A percentile compares a stretch with the other conserved stretches of the same genome.
phyloP scores from a whole-genome alignment of 1,284 basidiomycete species.

The Exobasidium rhododendri region DNA sequence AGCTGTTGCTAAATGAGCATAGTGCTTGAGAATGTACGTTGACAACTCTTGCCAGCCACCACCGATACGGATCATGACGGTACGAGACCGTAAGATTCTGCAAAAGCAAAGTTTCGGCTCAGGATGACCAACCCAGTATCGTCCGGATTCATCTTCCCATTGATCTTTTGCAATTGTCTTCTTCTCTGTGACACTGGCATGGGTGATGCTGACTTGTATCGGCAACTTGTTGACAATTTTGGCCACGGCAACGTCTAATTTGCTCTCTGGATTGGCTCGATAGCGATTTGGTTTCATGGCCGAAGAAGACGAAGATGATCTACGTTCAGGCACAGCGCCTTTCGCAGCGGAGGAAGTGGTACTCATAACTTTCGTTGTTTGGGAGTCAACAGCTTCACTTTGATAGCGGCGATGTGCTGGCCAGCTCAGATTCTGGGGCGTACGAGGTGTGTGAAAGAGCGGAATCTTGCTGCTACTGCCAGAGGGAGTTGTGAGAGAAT shows the following conservation, averaged over 20 bases:
- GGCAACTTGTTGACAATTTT: constrained; percentile 83
- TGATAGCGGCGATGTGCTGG: too few species aligned
- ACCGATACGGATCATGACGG: constrained; percentile 53
- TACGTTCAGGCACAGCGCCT: not conserved
- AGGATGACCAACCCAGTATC: constrained; percentile 49
- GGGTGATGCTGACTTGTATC: constrained; percentile 56
- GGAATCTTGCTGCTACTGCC: too few species aligned
- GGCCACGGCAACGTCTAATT: constrained; percentile 85
- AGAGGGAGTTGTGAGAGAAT: too few species aligned
- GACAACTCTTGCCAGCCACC: constrained; percentile 54
- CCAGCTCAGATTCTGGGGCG: too few species aligned
- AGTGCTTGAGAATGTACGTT: constrained; percentile 20
- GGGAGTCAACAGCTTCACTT: too few species aligned
- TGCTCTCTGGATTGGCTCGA: constrained; percentile 77
- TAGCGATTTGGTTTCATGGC: constrained; percentile 59
- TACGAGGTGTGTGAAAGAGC: not conserved
- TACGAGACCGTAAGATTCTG: constrained; percentile 45
- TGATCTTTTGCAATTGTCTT: not conserved
- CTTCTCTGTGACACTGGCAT: constrained; percentile 7
- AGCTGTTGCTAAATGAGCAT: not conserved
- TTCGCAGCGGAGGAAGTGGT: not conserved
- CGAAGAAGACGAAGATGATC: not conserved
- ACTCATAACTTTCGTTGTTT: too few species aligned
- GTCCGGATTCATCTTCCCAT: constrained; percentile 30
- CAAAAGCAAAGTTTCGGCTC: constrained; percentile 49